A percentile compares a stretch with the other conserved stretches of the same genome.
These are phyloP conservation scores for Candida qinlingensis DNA, from an alignment of 805 yeast genomes.

Conservation along the genomic window DNA sequence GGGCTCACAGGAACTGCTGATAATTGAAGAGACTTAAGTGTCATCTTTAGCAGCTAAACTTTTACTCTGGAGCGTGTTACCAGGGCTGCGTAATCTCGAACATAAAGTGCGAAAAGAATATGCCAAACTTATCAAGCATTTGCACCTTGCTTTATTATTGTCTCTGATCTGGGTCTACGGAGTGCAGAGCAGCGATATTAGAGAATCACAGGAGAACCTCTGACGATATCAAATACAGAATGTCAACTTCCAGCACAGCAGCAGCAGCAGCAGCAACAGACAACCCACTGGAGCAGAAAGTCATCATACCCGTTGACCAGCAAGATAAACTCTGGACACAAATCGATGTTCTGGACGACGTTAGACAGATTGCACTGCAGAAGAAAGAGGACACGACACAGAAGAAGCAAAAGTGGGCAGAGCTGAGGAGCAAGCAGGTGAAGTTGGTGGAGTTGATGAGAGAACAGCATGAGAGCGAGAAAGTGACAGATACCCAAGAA, in stretches of 20 bases:
- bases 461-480: background rate
- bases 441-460: slow-evolving; percentile 5
- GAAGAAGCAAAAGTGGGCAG: slow-evolving; percentile 3
- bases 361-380: slow-evolving; percentile 34
- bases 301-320: slow-evolving; percentile 39
- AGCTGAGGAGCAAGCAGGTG: slow-evolving; percentile 12
- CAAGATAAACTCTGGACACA: slow-evolving; percentile 86
- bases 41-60: too few relatives aligned
- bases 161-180: too few relatives aligned
- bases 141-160: too few relatives aligned
- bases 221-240: background rate
- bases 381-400: background rate
- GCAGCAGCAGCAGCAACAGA: background rate
- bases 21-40: background rate
- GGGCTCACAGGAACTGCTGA: background rate
- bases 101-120: too few relatives aligned
- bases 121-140: too few relatives aligned
- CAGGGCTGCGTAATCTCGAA: too few relatives aligned
- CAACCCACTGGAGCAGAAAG: background rate
- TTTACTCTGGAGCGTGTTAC: too few relatives aligned
- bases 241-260: background rate
- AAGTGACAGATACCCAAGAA: background rate
- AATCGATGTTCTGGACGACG: slow-evolving; percentile 80
- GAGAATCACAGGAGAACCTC: background rate
- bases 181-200: too few relatives aligned